These are phyloP conservation scores for Kwoniella sp. DNA, from an alignment of 768 basidiomycete genomes.

Conservation along the genomic window DNA sequence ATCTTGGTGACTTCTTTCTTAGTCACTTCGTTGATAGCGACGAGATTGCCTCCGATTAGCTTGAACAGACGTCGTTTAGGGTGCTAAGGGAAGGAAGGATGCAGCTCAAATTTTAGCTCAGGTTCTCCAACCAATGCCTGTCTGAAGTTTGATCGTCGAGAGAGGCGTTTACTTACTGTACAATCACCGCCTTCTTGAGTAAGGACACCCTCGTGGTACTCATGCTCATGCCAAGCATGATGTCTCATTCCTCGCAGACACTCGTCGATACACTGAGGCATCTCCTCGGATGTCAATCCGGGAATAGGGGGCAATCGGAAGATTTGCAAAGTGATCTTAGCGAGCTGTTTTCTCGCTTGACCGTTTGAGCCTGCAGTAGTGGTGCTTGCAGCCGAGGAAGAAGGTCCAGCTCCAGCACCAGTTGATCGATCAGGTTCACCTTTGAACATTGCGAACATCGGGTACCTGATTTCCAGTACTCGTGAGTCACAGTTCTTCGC, in stretches of 20 bases:
- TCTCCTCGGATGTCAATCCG: constrained; percentile 72
- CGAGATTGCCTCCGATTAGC: constrained; percentile 56
- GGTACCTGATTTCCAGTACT: constrained; percentile 68
- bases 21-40: constrained; percentile 91
- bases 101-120: neutral
- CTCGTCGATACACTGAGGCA: constrained; percentile 91
- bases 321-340: constrained; percentile 84
- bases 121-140: too few relatives aligned
- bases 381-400: constrained; percentile 23
- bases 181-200: constrained; percentile 96
- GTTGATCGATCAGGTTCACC: constrained; percentile 41
- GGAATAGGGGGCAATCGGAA: constrained; percentile 87
- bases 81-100: constrained; percentile 56
- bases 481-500: constrained; percentile 78
- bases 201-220: constrained; percentile 87
- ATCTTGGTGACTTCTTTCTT: constrained; percentile 88
- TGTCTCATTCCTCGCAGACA: constrained; percentile 84
- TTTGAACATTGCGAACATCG: constrained; percentile 55
- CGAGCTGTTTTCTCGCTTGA: constrained; percentile 67
- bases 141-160: neutral
- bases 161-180: constrained; percentile 69
- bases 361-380: constrained; percentile 7
- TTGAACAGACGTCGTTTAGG: constrained; percentile 77
- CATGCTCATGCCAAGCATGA: constrained; percentile 88
- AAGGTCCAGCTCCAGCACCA: constrained; percentile 10